Percentiles rank a stretch among this genome's conserved stretches.
Conservation (phyloP, 1,139 yeast species). For the Meyerozyma smithsonii region DNA sequence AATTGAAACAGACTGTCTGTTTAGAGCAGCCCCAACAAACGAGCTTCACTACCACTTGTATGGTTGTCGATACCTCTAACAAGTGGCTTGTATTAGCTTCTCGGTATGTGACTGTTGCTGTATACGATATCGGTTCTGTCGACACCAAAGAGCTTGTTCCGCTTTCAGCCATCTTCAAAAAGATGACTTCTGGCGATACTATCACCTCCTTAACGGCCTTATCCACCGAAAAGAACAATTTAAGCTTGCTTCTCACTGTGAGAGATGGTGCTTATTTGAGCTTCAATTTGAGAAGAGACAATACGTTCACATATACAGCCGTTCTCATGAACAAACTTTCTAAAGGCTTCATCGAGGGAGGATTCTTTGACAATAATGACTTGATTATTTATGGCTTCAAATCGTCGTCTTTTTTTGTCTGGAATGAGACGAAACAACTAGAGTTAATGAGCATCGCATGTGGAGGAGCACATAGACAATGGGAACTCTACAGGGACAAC, state of each 20-base stretch:
- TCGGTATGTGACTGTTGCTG: constrained; percentile 60
- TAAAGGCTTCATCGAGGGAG: constrained; percentile 80
- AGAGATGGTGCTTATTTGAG: constrained; percentile 61
- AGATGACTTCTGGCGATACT: constrained; percentile 68
- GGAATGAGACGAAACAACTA: constrained; percentile 75
- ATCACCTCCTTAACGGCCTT: constrained; percentile 52
- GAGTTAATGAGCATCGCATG: constrained; percentile 72
- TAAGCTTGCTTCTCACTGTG: constrained; percentile 43
- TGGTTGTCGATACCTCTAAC: constrained; percentile 36
- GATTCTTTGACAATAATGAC: constrained; percentile 42
- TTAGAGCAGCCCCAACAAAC: constrained; percentile 38
- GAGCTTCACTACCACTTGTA: constrained; percentile 56
- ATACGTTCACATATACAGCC: constrained; percentile 20
- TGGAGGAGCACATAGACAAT: constrained; percentile 88
- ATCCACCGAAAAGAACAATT: constrained; percentile 13
- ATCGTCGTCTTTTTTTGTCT: constrained; percentile 70
- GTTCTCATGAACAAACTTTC: constrained; percentile 61
- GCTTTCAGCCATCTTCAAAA: constrained; percentile 38
- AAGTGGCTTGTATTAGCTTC: constrained; percentile 61
- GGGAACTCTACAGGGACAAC: constrained; percentile 46
- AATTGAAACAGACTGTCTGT: constrained; percentile 12
- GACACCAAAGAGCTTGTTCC: constrained; percentile 14
- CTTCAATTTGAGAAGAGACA: constrained; percentile 17
- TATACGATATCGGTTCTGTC: constrained; percentile 38
- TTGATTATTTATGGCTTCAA: constrained; percentile 75